Base-by-base conservation (phyloP, 441 rosid genomes). In the Arabidopsis lyrata region DNA sequence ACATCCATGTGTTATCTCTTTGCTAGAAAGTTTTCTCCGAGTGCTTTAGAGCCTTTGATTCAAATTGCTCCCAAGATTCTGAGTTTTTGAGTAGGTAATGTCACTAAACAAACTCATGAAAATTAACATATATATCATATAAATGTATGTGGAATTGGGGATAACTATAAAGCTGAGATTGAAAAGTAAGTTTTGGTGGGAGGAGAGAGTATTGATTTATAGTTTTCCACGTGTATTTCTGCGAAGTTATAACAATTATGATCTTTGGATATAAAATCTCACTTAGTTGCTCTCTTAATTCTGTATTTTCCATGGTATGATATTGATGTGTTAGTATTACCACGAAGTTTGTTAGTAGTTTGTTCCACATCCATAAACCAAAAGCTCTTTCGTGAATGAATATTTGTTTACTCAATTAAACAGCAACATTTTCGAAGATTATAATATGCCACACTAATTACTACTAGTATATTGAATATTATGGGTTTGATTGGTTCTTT, bases 21-120 rank as follows among this genome's bases (percentile, higher is more conserved):
- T 13, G 98, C 83, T 0, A 86, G 97, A 66, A 93, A 93, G 80
- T 93, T 93, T 53, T 81, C 97, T 10, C 98, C 98, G 0, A 87
- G 90, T 63, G 52, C 93, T 18, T 57, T 93, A 82, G 92, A 82
- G 61, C 87, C 91, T 66, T 81, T 91, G 72, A 61, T 88, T 53
- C 68, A 58, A 1, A 52, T 90, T 68, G 80, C 95, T 68, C 76
- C 81, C 8, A 83, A 78, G 76, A 71, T 85, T 59, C 63, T 93
- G 66, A 82, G 94, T 2, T 84, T 81, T 66, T 87, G 68, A 88
- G 60, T 42, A 13, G 24, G 8, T 38, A 12, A 13, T 16, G n/a
- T 6, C 48, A 42, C 48, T 42, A 31, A 32, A 15, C 42, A 29
- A 42, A 10, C 5, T 15, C 39, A 41, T 41, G 41, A 39, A 29